Percentiles rank a stretch among this genome's conserved stretches.
phyloP scores from a whole-genome alignment of 441 rosid species.

The Flueggea neowawraea region DNA sequence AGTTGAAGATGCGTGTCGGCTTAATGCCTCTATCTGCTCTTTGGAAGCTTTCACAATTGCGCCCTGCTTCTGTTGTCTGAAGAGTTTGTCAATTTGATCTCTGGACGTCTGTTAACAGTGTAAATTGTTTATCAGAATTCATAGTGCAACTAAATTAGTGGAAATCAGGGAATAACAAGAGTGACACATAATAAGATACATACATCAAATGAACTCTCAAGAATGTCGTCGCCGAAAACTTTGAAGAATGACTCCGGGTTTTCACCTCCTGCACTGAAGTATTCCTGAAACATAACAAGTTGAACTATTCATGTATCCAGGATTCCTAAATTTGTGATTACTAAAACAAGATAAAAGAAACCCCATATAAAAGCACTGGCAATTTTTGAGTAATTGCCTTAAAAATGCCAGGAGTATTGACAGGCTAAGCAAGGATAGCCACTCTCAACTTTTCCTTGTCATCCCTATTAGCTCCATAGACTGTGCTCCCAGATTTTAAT shows the following conservation, averaged over 20 bases:
- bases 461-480: slow-evolving; percentile 35
- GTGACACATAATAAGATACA: background rate
- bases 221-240: slow-evolving; percentile 39
- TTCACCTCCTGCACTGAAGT: slow-evolving; percentile 31
- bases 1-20: slow-evolving; percentile 16
- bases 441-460: slow-evolving; percentile 27
- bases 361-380: background rate
- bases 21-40: slow-evolving; percentile 32
- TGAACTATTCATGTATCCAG: too few species aligned
- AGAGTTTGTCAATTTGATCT: slow-evolving; percentile 30
- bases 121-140: too few species aligned
- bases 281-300: slow-evolving; percentile 22
- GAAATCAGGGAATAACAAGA: background rate
- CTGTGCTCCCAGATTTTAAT: slow-evolving; percentile 35
- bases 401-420: slow-evolving; percentile 36
- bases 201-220: slow-evolving; percentile 49
- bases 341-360: background rate
- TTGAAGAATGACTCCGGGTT: slow-evolving; percentile 33
- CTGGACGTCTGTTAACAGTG: slow-evolving; percentile 31
- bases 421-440: slow-evolving; percentile 30
- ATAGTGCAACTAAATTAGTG: too few species aligned
- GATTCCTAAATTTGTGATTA: too few species aligned
- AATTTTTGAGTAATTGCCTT: slow-evolving; percentile 14
- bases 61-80: slow-evolving; percentile 31
- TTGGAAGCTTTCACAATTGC: slow-evolving; percentile 28